These are phyloP conservation scores for Gonium pectorale DNA, from an alignment of 139 green algal genomes.

Conservation along the genomic window DNA sequence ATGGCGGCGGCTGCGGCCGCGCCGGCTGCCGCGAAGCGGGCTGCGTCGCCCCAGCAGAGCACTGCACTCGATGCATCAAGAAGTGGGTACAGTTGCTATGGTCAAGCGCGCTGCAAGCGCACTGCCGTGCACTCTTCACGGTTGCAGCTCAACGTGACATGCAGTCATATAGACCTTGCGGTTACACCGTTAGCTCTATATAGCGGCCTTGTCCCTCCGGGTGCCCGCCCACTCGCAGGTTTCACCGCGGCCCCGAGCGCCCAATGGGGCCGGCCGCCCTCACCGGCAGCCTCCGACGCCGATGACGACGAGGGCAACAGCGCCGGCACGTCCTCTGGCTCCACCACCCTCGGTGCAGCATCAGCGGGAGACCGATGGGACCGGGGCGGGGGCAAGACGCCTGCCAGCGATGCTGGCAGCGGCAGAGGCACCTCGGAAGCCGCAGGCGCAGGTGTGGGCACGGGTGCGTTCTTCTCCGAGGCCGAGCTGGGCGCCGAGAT, in stretches of 20 bases:
- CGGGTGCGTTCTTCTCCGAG: background rate
- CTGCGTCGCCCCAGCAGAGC: background rate
- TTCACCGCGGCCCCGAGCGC: conserved; percentile 8
- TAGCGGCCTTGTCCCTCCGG: no score
- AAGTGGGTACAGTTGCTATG: no score
- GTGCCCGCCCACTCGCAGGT: background rate
- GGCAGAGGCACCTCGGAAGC: no score
- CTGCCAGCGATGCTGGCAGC: no score
- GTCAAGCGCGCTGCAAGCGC: no score
- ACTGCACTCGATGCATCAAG: background rate
- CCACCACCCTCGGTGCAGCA: no score
- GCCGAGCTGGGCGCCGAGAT: conserved; percentile 45
- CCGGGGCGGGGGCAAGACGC: no score
- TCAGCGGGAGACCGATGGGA: no score
- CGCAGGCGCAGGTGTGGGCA: no score
- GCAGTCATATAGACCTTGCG: background rate
- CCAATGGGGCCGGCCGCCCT: conserved; percentile 34
- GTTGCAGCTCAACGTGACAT: background rate
- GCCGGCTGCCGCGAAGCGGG: background rate
- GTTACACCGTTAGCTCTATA: background rate
- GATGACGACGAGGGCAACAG: background rate
- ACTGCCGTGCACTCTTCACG: background rate
- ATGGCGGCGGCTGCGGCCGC: no score
- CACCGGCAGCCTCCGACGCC: background rate
- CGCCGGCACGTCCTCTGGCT: background rate